phyloP scores from a whole-genome alignment of 345 rosid genomes.

The Citrus cavaleriei region DNA sequence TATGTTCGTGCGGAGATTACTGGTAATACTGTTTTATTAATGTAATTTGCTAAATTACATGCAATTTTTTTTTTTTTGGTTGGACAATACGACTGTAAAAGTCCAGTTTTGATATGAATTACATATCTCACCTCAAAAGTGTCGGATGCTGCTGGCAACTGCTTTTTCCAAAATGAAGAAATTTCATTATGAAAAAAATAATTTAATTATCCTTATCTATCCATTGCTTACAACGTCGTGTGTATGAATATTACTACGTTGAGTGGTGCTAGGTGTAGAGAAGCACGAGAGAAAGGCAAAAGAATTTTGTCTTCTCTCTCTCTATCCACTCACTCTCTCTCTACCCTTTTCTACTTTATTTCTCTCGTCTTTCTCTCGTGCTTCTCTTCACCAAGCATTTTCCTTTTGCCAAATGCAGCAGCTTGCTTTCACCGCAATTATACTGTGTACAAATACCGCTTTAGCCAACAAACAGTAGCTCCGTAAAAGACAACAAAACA shows the following conservation, averaged over 20 bases:
- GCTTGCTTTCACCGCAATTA: not conserved
- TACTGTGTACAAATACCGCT: not conserved
- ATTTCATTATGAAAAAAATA: not conserved
- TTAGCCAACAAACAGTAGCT: not conserved
- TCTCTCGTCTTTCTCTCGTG: too few relatives aligned
- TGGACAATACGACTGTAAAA: not conserved
- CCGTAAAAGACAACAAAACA: not conserved
- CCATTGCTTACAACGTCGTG: not conserved
- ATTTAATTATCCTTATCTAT: not conserved
- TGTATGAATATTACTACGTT: too few relatives aligned
- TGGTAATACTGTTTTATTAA: conserved; percentile 37
- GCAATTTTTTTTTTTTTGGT: too few relatives aligned
- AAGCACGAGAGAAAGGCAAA: too few relatives aligned
- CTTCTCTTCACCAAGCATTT: too few relatives aligned
- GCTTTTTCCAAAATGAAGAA: not conserved
- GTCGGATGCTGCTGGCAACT: not conserved
- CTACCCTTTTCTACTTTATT: too few relatives aligned
- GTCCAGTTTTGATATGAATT: not conserved
- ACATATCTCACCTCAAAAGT: not conserved
- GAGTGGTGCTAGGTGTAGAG: too few relatives aligned
- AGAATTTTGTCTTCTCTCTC: too few relatives aligned
- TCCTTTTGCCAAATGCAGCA: too few relatives aligned
- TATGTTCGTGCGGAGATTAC: conserved; percentile 64
- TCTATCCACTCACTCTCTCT: too few relatives aligned
- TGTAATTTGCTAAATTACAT: not conserved